A percentile compares a stretch with the other conserved stretches of the same genome.
Conservation (phyloP, 352 stramenopile species). For the Globisporangium spiculum region DNA sequence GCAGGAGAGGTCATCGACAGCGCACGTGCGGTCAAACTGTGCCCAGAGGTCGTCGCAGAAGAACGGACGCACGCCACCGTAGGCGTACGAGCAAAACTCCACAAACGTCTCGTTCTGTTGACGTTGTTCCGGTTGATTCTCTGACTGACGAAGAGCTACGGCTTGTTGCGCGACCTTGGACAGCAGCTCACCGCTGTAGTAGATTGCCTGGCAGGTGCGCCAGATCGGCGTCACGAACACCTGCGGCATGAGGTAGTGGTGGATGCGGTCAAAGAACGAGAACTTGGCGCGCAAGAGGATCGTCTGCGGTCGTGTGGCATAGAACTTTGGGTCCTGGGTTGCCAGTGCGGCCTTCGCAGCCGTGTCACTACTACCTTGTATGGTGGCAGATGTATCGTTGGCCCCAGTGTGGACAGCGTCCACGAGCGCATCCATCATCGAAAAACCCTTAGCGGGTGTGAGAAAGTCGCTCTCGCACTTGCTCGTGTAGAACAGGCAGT, state of each 20-base stretch:
- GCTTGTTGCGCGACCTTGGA: background rate
- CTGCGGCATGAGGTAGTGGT: slow-evolving; percentile 16
- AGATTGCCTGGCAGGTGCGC: slow-evolving; percentile 6
- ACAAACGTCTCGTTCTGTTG: background rate
- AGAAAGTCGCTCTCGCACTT: background rate
- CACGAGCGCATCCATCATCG: slow-evolving; percentile 3
- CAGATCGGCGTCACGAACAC: slow-evolving; percentile 9
- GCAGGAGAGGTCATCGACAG: background rate
- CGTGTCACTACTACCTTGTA: no score
- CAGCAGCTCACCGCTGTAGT: slow-evolving; percentile 9
- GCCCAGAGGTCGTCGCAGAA: slow-evolving; percentile 17
- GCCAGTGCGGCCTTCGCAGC: no score
- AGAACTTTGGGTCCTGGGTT: background rate
- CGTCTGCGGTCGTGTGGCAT: background rate
- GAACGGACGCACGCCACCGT: slow-evolving; percentile 9
- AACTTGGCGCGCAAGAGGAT: background rate
- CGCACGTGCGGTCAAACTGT: slow-evolving; percentile 6
- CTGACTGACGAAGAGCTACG: no score
- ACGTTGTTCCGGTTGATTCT: background rate
- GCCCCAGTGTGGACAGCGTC: background rate
- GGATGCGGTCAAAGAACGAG: slow-evolving; percentile 13
- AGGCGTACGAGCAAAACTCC: slow-evolving; percentile 15
- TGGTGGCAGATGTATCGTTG: background rate
- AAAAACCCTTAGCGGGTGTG: background rate
- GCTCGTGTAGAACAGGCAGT: slow-evolving; percentile 5